phyloP scores from a whole-genome alignment of 345 rosid genomes.

The Gossypium longicalyx region DNA sequence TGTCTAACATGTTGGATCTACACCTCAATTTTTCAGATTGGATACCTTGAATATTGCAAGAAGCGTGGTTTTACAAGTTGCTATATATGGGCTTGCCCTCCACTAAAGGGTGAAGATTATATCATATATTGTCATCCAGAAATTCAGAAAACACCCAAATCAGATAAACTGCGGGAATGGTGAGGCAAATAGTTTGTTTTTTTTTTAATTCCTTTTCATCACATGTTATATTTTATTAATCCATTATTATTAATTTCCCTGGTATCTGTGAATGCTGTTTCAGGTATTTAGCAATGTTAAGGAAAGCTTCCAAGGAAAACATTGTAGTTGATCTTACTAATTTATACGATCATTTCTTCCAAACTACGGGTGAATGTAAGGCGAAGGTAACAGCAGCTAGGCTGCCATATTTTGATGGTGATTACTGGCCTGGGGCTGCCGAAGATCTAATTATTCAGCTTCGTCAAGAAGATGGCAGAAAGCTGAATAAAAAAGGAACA shows the following conservation, averaged over 20 bases:
- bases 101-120: constrained; percentile 98
- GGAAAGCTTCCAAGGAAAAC: constrained; percentile 81
- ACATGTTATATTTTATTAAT: not conserved
- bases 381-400: constrained; percentile 97
- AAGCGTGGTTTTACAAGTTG: constrained; percentile 97
- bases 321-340: constrained; percentile 80
- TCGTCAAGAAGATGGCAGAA: constrained; percentile 92
- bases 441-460: constrained; percentile 89
- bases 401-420: constrained; percentile 98
- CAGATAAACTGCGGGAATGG: constrained; percentile 99
- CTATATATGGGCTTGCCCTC: constrained; percentile 99
- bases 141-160: constrained; percentile 98
- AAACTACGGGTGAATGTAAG: constrained; percentile 75
- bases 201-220: not conserved
- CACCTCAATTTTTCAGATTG: constrained; percentile 52
- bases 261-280: constrained; percentile 10
- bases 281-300: constrained; percentile 91
- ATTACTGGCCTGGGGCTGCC: constrained; percentile 99
- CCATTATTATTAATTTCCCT: constrained; percentile 7
- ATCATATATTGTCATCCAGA: constrained; percentile 98
- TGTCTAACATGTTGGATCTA: constrained; percentile 10
- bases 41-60: constrained; percentile 98
- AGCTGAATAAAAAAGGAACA: constrained; percentile 77
- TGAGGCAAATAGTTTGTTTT: constrained; percentile 36
- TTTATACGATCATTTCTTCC: constrained; percentile 88